Evolutionary conservation across 805 yeast species (phyloP).

Genomic region (Candida berthetii): DNA sequence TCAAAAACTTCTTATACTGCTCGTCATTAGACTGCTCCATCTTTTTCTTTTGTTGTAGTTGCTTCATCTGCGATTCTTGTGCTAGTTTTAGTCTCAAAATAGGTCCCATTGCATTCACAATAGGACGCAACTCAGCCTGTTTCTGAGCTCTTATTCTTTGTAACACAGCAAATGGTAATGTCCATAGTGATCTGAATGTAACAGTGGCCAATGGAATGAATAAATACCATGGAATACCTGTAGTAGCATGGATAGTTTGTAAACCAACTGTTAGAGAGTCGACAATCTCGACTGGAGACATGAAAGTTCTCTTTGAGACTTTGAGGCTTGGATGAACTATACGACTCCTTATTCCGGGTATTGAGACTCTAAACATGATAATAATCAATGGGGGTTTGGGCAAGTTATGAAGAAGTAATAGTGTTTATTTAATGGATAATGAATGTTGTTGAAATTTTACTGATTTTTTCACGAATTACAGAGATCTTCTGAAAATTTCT

Average conservation of each 20-base stretch:
- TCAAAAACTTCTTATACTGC: constrained; percentile 6
- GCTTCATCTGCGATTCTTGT: constrained; percentile 16
- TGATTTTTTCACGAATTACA: no score
- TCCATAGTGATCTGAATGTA: constrained; percentile 54
- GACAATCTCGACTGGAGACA: constrained; percentile 8
- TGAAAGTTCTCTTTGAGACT: constrained; percentile 3
- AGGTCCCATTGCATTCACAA: constrained; percentile 71
- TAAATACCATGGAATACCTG: constrained; percentile 79
- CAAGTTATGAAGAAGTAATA: no score
- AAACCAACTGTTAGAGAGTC: constrained; percentile 24
- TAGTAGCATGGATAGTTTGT: constrained; percentile 41
- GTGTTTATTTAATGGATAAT: no score
- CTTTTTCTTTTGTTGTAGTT: background rate
- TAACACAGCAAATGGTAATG: constrained; percentile 71
- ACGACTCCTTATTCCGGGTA: background rate
- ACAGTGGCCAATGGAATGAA: constrained; percentile 72
- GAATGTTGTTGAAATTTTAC: no score
- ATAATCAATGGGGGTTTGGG: no score
- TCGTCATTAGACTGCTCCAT: background rate
- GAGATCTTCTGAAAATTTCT: no score
- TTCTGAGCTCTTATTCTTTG: constrained; percentile 65
- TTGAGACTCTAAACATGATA: background rate
- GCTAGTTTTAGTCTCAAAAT: constrained; percentile 53
- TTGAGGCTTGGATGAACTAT: background rate
- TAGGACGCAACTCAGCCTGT: constrained; percentile 67